phyloP scores from a whole-genome alignment of 441 rosid genomes.

The Adansonia madagascariensis region DNA sequence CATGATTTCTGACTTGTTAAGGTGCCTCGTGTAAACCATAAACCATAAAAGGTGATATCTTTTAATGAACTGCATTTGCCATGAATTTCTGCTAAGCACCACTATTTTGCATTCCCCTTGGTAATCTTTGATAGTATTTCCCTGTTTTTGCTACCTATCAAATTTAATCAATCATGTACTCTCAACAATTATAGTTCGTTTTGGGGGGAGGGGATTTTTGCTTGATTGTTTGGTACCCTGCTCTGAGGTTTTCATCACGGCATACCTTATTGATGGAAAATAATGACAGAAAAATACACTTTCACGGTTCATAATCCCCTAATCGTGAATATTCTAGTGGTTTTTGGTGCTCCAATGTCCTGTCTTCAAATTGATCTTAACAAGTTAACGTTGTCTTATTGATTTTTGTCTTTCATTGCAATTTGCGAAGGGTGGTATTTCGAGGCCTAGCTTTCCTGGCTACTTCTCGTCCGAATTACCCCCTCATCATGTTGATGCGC shows the following conservation, averaged over 20 bases:
- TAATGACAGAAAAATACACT: not conserved
- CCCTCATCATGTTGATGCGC: constrained; percentile 32
- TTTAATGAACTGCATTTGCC: not conserved
- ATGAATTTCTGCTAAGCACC: not conserved
- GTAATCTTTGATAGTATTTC: not conserved
- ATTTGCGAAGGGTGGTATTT: constrained; percentile 32
- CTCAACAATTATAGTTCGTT: not conserved
- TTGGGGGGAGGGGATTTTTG: not conserved
- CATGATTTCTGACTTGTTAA: not conserved
- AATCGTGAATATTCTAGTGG: not conserved
- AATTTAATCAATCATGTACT: not conserved
- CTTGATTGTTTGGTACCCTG: not conserved
- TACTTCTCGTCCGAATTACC: constrained; percentile 41
- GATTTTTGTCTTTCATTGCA: constrained; percentile 13
- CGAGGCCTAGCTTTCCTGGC: constrained; percentile 43
- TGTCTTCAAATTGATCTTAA: constrained; percentile 6
- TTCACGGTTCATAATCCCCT: not conserved
- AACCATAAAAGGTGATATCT: not conserved
- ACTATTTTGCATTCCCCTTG: not conserved
- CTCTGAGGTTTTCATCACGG: not conserved
- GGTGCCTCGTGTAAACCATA: not conserved
- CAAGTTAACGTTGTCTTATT: not conserved
- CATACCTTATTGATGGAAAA: not conserved
- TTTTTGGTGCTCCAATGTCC: not conserved
- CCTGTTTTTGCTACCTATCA: not conserved